These are phyloP conservation scores for Cladosporium sp. DNA, from an alignment of 2,329 filamentous ascomycete species.

Conservation along the genomic window DNA sequence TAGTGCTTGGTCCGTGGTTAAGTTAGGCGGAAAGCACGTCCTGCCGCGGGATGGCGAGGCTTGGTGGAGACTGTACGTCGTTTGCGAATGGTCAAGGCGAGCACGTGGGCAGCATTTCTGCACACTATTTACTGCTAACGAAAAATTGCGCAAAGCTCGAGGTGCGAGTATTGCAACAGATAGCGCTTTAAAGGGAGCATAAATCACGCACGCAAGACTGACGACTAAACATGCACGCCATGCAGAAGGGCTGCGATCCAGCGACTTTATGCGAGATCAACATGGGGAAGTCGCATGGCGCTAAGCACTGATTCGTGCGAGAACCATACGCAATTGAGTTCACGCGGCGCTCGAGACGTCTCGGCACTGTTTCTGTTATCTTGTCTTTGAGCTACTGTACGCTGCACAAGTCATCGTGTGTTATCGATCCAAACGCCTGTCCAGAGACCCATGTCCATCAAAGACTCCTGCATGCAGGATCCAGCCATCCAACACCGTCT, in stretches of 20 bases:
- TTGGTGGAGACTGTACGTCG: conserved; percentile 2
- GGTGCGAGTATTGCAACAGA: not conserved
- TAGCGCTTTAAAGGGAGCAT: not conserved
- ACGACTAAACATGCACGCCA: not conserved
- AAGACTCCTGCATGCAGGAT: not conserved
- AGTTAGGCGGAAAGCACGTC: not conserved
- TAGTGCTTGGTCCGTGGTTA: conserved; percentile 5
- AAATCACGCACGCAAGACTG: not conserved
- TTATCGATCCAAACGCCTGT: not conserved
- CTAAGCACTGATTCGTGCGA: not conserved
- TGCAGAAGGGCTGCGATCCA: not conserved
- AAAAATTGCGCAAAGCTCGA: not conserved
- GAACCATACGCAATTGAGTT: not conserved
- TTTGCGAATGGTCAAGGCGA: not conserved
- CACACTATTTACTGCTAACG: not conserved
- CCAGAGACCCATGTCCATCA: not conserved
- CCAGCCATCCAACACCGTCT: not conserved
- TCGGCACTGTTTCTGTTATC: not conserved
- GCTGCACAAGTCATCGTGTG: not conserved
- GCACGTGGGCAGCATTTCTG: not conserved
- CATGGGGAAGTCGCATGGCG: conserved; percentile 5
- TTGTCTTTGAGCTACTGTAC: not conserved
- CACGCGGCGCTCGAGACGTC: not conserved
- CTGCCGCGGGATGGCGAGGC: conserved; percentile 1
- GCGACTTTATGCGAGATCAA: conserved; percentile 1